Conservation (phyloP, 1,139 yeast genomes). For the Magnusiomyces ingens region DNA sequence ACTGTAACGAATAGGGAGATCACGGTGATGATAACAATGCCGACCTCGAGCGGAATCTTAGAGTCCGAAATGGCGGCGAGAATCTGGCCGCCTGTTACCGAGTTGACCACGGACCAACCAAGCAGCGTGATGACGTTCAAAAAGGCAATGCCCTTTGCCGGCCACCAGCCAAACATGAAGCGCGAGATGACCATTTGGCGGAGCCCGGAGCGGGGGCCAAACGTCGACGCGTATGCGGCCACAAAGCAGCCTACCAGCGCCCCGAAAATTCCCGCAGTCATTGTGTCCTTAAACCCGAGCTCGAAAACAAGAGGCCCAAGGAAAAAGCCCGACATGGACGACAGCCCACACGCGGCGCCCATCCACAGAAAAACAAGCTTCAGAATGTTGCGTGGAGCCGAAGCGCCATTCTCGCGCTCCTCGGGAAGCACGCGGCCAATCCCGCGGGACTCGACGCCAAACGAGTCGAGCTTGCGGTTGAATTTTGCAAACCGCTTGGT, state of each 20-base stretch:
- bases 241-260: conserved; percentile 60
- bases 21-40: conserved; percentile 62
- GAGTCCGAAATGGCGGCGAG: conserved; percentile 56
- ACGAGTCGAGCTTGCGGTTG: conserved; percentile 38
- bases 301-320: conserved; percentile 66
- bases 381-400: conserved; percentile 37
- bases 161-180: conserved; percentile 76
- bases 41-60: conserved; percentile 61
- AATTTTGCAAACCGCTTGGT: conserved; percentile 25
- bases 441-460: conserved; percentile 74
- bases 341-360: conserved; percentile 76
- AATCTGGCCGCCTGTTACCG: conserved; percentile 82
- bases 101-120: conserved; percentile 82
- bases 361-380: conserved; percentile 73
- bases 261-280: conserved; percentile 56
- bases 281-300: conserved; percentile 55
- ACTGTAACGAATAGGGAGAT: conserved; percentile 61
- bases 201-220: conserved; percentile 86
- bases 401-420: conserved; percentile 43
- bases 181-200: conserved; percentile 82
- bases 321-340: conserved; percentile 76
- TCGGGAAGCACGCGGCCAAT: conserved; percentile 69
- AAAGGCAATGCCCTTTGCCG: conserved; percentile 64
- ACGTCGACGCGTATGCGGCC: conserved; percentile 67
- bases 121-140: conserved; percentile 67